Evolutionary conservation across 2,329 filamentous ascomycete species (phyloP), one percentile per base, ranked within the genome.

Genomic region (Leptographium lundbergii): DNA sequence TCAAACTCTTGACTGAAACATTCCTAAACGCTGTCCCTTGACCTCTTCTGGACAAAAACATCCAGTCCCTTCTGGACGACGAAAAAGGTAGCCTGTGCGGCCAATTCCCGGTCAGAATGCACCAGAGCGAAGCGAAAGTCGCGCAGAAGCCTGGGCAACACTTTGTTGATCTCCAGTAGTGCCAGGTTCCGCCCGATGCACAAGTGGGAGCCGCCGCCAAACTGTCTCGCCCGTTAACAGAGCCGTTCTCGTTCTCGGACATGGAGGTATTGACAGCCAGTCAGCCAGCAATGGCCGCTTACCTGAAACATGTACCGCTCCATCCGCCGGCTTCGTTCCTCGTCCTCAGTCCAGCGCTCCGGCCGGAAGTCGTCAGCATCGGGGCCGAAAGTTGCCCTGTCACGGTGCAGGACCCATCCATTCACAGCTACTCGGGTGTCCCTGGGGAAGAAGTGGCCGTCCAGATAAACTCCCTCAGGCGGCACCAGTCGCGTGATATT

Each of bases 141-240:
- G n/a, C 78, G 68, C 62, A 81, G 68, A 29, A 84, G 69, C 42
- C 78, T 75, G 5, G 79, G 79, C 42, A 81, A 68, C 42, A 83
- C 73, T 71, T 84, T 85, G 70, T 82, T 80, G 64, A 82, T 80
- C 68, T 82, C 80, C 32, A 82, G 68, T 48, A 81, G 69, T 0
- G 78, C 79, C 36, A 82, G 66, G 65, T 81, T 79, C 5, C 77
- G 73, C 24, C 79, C 80, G 60, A 81, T 80, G 65, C 80, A 82
- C 3, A 81, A 67, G 54, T 81, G 77, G 10, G 73, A 73, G 29
- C 80, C 80, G 13, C 75, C 79, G 25, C 80, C 79, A 63, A 82
- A 82, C 74, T 77, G 57, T 25, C 45, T 19, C 6, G 10, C 39
- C 19, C 7, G 9, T 50, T n/a, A 56, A 24, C 22, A 27, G 42